phyloP scores from a whole-genome alignment of 208 protist species.

The Crithidia thermophila region DNA sequence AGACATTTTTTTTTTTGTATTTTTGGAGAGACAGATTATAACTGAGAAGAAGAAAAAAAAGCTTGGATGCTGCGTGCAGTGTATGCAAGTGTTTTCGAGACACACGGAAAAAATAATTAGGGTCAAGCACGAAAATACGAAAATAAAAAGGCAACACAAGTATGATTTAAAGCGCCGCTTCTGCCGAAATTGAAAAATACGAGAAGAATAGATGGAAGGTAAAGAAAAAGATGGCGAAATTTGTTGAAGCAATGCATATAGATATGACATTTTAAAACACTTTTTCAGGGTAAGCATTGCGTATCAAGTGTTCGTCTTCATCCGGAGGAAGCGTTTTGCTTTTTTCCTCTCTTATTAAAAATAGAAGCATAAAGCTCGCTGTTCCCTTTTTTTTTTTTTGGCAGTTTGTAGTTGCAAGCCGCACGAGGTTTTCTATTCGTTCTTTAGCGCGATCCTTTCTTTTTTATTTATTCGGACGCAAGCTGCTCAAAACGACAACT shows the following conservation, averaged over 20 bases:
- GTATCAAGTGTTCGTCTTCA: neutral
- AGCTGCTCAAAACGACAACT: too few species aligned
- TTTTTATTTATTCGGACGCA: too few species aligned
- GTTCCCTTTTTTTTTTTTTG: too few species aligned
- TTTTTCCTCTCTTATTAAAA: too few species aligned
- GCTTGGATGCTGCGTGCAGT: neutral
- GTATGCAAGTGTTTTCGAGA: too few species aligned
- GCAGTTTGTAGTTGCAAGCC: too few species aligned
- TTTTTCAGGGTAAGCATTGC: neutral
- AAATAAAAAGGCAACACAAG: constrained; percentile 12
- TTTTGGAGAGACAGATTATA: neutral
- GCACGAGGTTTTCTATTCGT: too few species aligned
- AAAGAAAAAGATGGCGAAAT: neutral
- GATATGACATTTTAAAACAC: neutral
- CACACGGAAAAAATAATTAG: too few species aligned
- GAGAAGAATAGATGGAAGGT: neutral
- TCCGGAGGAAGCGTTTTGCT: neutral
- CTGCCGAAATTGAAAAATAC: neutral
- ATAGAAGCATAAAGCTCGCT: too few species aligned
- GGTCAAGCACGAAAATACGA: neutral
- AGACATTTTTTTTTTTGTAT: constrained; percentile 12
- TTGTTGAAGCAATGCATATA: neutral
- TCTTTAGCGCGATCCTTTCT: too few species aligned
- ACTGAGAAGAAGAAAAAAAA: constrained; percentile 19
- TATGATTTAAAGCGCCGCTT: too few species aligned